Evolutionary conservation across 176 grass and related monocot genomes (phyloP), one percentile per base, ranked within the genome.

Genomic region (Leersia perrieri): DNA sequence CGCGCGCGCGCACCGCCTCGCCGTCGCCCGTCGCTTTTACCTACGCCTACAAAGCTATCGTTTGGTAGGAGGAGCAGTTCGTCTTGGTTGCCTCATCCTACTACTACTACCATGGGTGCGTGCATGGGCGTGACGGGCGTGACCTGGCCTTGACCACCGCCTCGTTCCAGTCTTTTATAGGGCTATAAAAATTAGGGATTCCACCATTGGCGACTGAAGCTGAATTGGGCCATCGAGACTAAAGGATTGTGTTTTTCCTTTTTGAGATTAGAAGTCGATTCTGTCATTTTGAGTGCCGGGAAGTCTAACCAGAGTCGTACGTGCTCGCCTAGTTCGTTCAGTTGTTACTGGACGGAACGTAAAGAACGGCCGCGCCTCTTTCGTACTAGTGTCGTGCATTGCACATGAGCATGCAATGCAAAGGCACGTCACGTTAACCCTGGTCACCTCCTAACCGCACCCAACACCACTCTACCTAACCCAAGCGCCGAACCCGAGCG

Each of bases 391-490:
- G n/a, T 58, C 26, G 9, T 60, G 47, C 28, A 6, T 14, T 60
- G 47, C 28, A 6, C 30, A 63, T 33, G 2, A 12, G 69, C 77
- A 41, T 28, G 53, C 51, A 11, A 41, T 28, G 53, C 51, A 11
- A 11, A 33, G 27, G 23, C 72, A 65, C 10, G 83, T 58, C 35
- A 1, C 26, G 61, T 33, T 91, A 91, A 91, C 89, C 89, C 60
- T 44, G 89, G 89, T 91, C 40, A 66, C 42, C 23, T n/a, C 71
- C 57, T 87, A 70, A 91, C 79, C 83, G 45, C 76, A 70, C 70
- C 80, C 41, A 44, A 11, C 41, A 44, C 68, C 68, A 1, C 1
- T 20, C 26, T 11, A 63, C 78, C 82, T 31, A 82, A 85, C 78
- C 83, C 58, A 1, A 34, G 16, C 29, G 8, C 26, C 38, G 16